Evolutionary conservation across 805 yeast genomes (phyloP).

Genomic region (Kockiozyma suomiensis): DNA sequence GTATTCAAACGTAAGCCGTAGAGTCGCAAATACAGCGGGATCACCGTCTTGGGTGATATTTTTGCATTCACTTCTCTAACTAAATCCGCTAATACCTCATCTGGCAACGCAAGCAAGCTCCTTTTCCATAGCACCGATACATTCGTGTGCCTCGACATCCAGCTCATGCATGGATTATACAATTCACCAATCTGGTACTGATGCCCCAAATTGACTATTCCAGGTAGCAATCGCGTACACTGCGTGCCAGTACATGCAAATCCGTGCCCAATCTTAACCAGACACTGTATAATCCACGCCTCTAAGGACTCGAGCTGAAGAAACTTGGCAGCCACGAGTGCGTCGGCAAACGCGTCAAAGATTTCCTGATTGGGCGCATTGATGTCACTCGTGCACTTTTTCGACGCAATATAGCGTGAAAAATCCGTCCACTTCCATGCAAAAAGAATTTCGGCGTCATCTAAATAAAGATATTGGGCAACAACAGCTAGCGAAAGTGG

Average conservation of each 20-base stretch:
- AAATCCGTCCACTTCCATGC: constrained; percentile 35
- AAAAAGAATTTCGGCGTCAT: constrained; percentile 30
- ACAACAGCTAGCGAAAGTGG: constrained; percentile 32
- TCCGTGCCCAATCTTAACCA: constrained; percentile 25
- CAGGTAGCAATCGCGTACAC: constrained; percentile 25
- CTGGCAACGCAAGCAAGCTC: constrained; percentile 22
- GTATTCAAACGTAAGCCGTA: constrained; percentile 23
- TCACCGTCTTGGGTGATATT: constrained; percentile 18
- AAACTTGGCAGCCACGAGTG: constrained; percentile 31
- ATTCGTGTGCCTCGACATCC: constrained; percentile 28
- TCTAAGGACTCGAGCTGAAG: constrained; percentile 31
- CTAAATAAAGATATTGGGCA: constrained; percentile 29
- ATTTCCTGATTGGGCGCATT: constrained; percentile 32
- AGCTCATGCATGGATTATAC: constrained; percentile 26
- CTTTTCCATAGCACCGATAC: constrained; percentile 30
- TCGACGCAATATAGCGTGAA: constrained; percentile 25
- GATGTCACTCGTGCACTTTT: constrained; percentile 27
- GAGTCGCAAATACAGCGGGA: constrained; percentile 24
- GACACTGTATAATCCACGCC: constrained; percentile 23
- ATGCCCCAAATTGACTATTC: constrained; percentile 26
- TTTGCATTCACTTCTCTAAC: constrained; percentile 24
- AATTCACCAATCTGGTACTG: constrained; percentile 23
- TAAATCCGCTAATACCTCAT: constrained; percentile 18
- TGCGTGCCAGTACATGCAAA: constrained; percentile 30
- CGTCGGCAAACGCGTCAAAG: constrained; percentile 28